Evolutionary conservation across 202 grass and related monocot genomes (phyloP), one percentile per base, ranked within the genome.

Genomic region (Dendrocalamus latiflorus): DNA sequence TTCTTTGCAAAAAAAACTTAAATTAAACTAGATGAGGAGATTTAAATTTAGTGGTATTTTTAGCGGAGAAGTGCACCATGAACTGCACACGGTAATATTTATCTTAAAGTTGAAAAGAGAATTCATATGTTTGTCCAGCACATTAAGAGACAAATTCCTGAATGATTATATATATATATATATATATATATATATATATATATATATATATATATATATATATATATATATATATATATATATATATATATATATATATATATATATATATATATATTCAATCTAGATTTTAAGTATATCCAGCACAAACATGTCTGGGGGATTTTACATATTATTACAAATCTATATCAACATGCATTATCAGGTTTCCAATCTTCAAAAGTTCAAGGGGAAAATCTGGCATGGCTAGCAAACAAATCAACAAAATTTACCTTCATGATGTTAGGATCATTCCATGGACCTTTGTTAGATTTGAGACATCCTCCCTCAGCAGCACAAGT

Each of bases 381-480:
- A 82, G 14, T 2, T 65, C 18, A 49, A 73, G 18, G n/a, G 50
- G 16, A 72, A 44, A 64, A 72, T 64, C 8, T 70, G 17, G 25
- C n/a, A n/a, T 57, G 0, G 18, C 73, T 36, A 64, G 8, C 1
- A 67, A 74, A 66, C 4, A 74, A 84, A 78, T 39, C 50, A 44
- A 43, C 49, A 16, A 8, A 78, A 44, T 38, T 85, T 87, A 98
- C 95, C 93, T 95, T 93, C 74, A 93, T 93, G 48, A 95, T 67
- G 44, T 89, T 83, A 87, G 91, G 70, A 93, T 95, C 89, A 74
- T 91, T 93, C 95, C 95, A 98, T 81, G 95, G 95, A 21, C 95
- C 95, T 85, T 89, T 95, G 82, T 98, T 95, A 15, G 95, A 95
- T 69, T 67, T 98, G 65, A 98, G 89, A 47, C 95, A 98, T 68